Evolutionary conservation across 2,329 filamentous ascomycete genomes (phyloP).

Genomic region (Xylariales sp.): DNA sequence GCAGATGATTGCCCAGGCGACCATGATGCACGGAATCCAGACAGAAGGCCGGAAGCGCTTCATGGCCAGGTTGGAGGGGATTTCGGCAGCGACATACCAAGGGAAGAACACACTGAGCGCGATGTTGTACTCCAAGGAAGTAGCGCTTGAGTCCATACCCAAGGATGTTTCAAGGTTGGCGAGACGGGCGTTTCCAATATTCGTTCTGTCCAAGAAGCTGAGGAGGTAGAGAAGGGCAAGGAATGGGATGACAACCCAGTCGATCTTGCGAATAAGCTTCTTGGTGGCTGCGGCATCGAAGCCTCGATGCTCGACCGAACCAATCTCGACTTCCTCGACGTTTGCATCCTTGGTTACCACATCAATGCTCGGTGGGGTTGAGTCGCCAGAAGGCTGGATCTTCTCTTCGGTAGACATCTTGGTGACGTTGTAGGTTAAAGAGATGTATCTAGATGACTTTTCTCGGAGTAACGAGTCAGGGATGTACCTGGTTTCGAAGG

Average conservation of each 20-base stretch:
- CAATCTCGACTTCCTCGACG: conserved; percentile 16
- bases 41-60: conserved; percentile 41
- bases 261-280: conserved; percentile 42
- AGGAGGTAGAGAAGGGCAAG: conserved; percentile 49
- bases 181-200: conserved; percentile 41
- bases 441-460: too few species aligned
- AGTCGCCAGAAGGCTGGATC: conserved; percentile 6
- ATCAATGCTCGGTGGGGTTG: conserved; percentile 9
- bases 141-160: conserved; percentile 21
- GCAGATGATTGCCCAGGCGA: conserved; percentile 30
- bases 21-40: conserved; percentile 40
- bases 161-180: conserved; percentile 31
- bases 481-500: too few species aligned
- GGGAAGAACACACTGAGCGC: conserved; percentile 41
- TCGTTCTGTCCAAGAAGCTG: conserved; percentile 45
- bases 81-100: conserved; percentile 42
- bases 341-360: background rate
- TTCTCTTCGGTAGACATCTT: conserved; percentile 2
- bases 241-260: conserved; percentile 49
- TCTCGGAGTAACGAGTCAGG: too few species aligned
- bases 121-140: conserved; percentile 23
- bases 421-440: too few species aligned
- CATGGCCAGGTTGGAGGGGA: conserved; percentile 48
- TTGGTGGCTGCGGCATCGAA: conserved; percentile 35
- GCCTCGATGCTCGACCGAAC: conserved; percentile 9